These are phyloP conservation scores for Coprinellus micaceus DNA, from an alignment of 768 basidiomycete species.

Conservation along the genomic window DNA sequence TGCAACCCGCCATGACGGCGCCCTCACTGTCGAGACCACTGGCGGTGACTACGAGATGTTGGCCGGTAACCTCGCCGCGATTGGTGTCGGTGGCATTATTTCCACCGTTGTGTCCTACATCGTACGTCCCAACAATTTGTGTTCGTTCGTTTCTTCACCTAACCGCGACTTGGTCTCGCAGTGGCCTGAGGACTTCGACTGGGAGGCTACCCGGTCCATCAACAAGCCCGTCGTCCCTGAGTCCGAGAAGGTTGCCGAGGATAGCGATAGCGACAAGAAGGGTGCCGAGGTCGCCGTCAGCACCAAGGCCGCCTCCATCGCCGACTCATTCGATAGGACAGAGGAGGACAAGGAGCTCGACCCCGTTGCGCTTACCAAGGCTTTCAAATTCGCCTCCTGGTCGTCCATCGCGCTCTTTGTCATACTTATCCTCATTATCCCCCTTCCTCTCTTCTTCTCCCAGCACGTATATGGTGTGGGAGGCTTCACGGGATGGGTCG, in stretches of 20 bases:
- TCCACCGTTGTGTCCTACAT: constrained; percentile 61
- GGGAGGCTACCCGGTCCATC: constrained; percentile 73
- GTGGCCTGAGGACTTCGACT: constrained; percentile 84
- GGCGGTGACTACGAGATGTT: constrained; percentile 69
- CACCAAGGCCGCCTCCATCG: constrained; percentile 24
- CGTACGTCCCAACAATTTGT: constrained; percentile 47
- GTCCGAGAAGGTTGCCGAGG: constrained; percentile 21
- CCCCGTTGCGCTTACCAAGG: constrained; percentile 59
- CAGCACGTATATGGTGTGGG: constrained; percentile 61
- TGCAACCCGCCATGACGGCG: constrained; percentile 59
- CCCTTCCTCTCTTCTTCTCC: constrained; percentile 84
- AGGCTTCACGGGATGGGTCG: constrained; percentile 77
- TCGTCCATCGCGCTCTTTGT: constrained; percentile 61
- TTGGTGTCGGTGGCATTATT: constrained; percentile 77
- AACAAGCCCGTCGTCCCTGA: constrained; percentile 39
- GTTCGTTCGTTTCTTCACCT: too few relatives aligned
- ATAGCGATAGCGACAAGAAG: constrained; percentile 40
- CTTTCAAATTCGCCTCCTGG: constrained; percentile 79
- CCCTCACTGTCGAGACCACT: constrained; percentile 64
- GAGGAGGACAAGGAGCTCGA: constrained; percentile 60
- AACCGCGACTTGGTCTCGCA: too few relatives aligned
- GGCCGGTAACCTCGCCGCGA: constrained; percentile 84
- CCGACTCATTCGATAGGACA: constrained; percentile 33
- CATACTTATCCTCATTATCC: constrained; percentile 70
- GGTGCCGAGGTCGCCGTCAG: constrained; percentile 14